Conservation (phyloP, 2,329 filamentous ascomycete genomes). For the Sclerotiophoma versabilis region DNA sequence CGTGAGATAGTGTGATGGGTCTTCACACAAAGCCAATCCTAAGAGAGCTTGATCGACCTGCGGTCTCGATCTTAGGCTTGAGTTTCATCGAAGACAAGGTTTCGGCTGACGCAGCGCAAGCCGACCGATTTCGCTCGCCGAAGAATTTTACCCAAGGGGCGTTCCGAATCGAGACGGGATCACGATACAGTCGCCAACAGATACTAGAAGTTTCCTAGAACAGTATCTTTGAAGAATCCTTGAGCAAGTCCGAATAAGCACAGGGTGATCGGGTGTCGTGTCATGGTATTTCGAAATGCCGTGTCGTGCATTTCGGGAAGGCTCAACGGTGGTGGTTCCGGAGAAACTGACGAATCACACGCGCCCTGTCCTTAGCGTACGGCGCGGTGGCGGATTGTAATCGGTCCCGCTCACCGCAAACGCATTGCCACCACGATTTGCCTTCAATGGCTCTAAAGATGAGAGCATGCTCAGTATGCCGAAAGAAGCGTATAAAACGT, state of each 20-base stretch:
- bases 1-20: too few relatives aligned
- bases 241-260: background rate
- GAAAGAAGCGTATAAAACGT: constrained; percentile 44
- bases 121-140: background rate
- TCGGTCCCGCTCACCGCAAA: too few relatives aligned
- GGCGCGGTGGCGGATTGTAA: too few relatives aligned
- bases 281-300: background rate
- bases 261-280: background rate
- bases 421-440: background rate
- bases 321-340: background rate
- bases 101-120: too few relatives aligned
- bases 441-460: constrained; percentile 34
- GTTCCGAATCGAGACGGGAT: background rate
- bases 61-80: too few relatives aligned
- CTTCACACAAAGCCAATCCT: too few relatives aligned
- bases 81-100: too few relatives aligned
- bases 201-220: background rate
- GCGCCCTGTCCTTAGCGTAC: too few relatives aligned
- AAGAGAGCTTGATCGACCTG: too few relatives aligned
- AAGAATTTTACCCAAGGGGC: background rate
- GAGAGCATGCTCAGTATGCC: constrained; percentile 38
- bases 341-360: background rate
- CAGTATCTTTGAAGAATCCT: background rate
- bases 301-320: background rate
- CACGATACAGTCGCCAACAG: constrained; percentile 4